Base-by-base conservation (phyloP, 257 asterid species). In the Solanum virginianum region DNA sequence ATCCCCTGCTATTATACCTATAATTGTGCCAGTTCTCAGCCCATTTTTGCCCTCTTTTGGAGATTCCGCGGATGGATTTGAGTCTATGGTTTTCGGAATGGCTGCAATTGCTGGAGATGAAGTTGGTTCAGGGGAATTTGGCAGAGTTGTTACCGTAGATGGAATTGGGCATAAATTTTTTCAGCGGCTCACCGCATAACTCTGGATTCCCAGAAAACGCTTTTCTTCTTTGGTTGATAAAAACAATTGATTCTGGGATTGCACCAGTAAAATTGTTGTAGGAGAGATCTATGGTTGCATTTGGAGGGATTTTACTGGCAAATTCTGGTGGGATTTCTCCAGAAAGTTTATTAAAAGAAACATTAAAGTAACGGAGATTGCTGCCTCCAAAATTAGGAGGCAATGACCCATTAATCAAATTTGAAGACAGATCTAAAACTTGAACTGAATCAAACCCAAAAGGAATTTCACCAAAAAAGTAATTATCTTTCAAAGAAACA, bases 21-120 rank as follows among this genome's bases (percentile, higher is more conserved):
- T 16, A n/a, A 94, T 93, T 41, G 97, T 89, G 18, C 93, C 90
- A 7, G 89, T 84, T 74, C 83, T 90, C 4, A 95, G 85, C 24
- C 94, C 91, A 32, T 49, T 79, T 49, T 86, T 74, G 39, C 68
- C 88, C 2, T 49, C 77, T 16, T 71, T 86, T 1, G 86, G 20
- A n/a, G 92, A 85, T 53, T 83, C 82, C 10, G 91, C 75, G 0
- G 81, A 89, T 0, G 95, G 93, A 84, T 75, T 88, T 18, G 97
- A 89, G 81, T 57, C 89, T 0, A 91, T 87, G 17, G 95, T 86
- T 24, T 95, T 90, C 0, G 99, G 99, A 12, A 93, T 92, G 65
- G 97, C 98, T 63, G 99, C 98, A 60, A 95, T 93, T 43, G 99
- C 99, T 8, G 98, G 96, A 0, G 98, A 97, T n/a, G 97, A 95